Conservation (phyloP, 768 basidiomycete species). For the Russula abietina region DNA sequence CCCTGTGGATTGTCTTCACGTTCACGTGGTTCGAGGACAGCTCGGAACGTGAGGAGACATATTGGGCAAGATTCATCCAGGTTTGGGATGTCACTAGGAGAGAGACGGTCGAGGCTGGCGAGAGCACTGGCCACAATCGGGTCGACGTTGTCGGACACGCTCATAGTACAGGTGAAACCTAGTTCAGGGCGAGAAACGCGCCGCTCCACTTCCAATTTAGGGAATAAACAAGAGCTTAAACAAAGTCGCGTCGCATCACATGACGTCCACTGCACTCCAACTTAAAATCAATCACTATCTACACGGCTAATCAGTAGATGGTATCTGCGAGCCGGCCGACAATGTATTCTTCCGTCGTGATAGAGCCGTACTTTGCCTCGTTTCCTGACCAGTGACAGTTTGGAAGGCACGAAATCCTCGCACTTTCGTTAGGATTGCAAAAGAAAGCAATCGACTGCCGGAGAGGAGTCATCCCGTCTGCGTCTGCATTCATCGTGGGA, state of each 20-base stretch:
- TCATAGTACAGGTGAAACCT: not conserved
- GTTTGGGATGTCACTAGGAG: slow-evolving; percentile 16
- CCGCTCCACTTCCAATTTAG: not conserved
- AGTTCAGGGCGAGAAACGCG: slow-evolving; percentile 1
- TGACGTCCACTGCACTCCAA: slow-evolving; percentile 5
- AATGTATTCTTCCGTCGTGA: slow-evolving; percentile 73
- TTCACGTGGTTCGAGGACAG: slow-evolving; percentile 34
- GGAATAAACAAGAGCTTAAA: slow-evolving; percentile 23
- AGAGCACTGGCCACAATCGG: slow-evolving; percentile 12
- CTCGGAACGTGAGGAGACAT: slow-evolving; percentile 50
- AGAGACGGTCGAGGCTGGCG: slow-evolving; percentile 9
- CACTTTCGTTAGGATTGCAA: slow-evolving; percentile 72
- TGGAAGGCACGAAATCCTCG: slow-evolving; percentile 65
- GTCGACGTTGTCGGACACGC: not conserved
- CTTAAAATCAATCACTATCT: slow-evolving; percentile 31
- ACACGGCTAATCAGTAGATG: too few relatives aligned
- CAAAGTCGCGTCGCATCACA: slow-evolving; percentile 25
- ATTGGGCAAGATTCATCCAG: slow-evolving; percentile 59
- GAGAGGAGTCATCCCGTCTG: slow-evolving; percentile 51
- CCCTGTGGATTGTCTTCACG: slow-evolving; percentile 21
- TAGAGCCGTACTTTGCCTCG: slow-evolving; percentile 56
- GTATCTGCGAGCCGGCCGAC: slow-evolving; percentile 61
- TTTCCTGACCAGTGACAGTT: slow-evolving; percentile 49
- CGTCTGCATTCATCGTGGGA: slow-evolving; percentile 43
- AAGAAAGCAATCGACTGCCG: slow-evolving; percentile 85